Base-by-base conservation (phyloP, 371 early-diverging fungal genomes). In the Choanephora cucurbitarum region DNA sequence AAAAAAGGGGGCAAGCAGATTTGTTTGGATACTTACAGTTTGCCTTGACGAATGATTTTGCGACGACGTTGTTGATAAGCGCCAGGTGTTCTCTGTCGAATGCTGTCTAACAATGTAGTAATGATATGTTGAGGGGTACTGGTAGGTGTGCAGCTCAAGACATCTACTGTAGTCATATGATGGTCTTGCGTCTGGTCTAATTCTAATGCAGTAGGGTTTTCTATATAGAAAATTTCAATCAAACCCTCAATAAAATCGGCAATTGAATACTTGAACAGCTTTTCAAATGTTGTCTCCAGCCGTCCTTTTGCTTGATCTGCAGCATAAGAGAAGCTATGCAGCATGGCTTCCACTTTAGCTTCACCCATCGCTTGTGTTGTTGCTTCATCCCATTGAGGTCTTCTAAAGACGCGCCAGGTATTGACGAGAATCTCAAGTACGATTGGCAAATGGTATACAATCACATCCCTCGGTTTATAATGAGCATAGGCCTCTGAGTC, bases 231-330 rank as follows among this genome's bases (percentile, higher is more conserved):
- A 18, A 86, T 70, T 49, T 86, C 85, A 10, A 75, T 76, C 52
- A 82, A 81, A 0, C 83, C 82, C 58, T 90, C 89, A 6, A 88
- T 73, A 18, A 84, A 73, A 45, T 88, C 85, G 0, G 75, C 67
- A 0, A 80, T 74, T 37, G 81, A 77, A 22, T 75, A 72, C 37
- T 79, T 76, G 66, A 83, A 84, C 1, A 87, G 63, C 13, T 76
- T 74, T 52, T 83, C 81, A 46, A 91, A 66, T 13, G 86, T 74
- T 3, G 62, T 64, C 41, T 81, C 80, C 1, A 88, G 57, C 7
- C 81, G 64, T 1, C 75, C 67, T 33, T 81, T 81, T 13, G 75
- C 66, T 52, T 77, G 79, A 15, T 82, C 77, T 28, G 82, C 61
- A 19, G 69, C 67, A 53, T 61, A 66, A 0, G 75, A 70, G 51